Conservation (phyloP, 805 yeast species). For the Wickerhamiella dianesei region DNA sequence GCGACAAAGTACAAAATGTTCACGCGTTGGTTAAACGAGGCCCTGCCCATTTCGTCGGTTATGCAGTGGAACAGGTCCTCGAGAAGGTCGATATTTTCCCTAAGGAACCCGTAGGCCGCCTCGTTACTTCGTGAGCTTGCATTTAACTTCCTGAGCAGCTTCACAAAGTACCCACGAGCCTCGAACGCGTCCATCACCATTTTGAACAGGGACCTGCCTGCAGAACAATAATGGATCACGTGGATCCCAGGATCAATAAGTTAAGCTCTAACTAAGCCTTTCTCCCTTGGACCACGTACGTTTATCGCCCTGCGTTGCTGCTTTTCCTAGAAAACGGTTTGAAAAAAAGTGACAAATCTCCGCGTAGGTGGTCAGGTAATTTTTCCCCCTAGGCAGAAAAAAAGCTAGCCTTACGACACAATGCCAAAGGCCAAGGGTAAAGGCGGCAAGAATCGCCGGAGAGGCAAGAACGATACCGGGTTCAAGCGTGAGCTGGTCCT, state of each 20-base stretch:
- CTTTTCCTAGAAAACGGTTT: too few relatives aligned
- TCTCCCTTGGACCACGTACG: too few relatives aligned
- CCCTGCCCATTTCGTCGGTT: constrained; percentile 39
- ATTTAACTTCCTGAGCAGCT: constrained; percentile 47
- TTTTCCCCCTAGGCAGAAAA: not conserved
- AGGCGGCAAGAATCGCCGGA: constrained; percentile 68
- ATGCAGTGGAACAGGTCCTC: constrained; percentile 61
- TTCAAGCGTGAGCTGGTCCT: constrained; percentile 88
- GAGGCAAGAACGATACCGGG: constrained; percentile 92
- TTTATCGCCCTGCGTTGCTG: too few relatives aligned
- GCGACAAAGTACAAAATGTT: constrained; percentile 61
- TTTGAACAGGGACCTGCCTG: too few relatives aligned
- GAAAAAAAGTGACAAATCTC: not conserved
- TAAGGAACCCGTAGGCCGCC: constrained; percentile 18
- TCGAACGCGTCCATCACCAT: constrained; percentile 72
- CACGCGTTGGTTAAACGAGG: constrained; percentile 41
- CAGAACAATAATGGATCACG: too few relatives aligned
- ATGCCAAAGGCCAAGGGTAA: constrained; percentile 75
- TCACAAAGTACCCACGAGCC: constrained; percentile 62
- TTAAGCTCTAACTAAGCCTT: too few relatives aligned
- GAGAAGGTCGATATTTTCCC: constrained; percentile 36
- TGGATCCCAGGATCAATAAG: too few relatives aligned
- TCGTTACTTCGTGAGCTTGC: constrained; percentile 35
- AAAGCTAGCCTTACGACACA: not conserved
- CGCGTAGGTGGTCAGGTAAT: not conserved